Evolutionary conservation across 805 yeast genomes (phyloP).

Genomic region (Pichia exigua): DNA sequence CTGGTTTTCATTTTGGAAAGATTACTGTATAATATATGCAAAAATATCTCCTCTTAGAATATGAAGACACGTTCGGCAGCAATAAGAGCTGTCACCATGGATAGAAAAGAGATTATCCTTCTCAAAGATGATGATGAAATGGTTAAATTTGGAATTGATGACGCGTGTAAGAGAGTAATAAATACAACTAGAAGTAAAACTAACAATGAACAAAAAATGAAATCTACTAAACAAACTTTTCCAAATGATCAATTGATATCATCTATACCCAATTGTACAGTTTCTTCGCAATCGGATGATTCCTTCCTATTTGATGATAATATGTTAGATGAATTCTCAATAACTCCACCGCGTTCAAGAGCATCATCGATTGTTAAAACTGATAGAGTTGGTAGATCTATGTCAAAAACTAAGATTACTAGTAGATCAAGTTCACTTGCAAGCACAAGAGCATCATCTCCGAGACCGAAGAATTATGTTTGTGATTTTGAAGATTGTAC

Average conservation of each 20-base stretch:
- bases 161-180: not conserved
- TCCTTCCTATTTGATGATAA: not conserved
- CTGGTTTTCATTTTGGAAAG: not conserved
- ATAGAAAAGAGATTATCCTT: not conserved
- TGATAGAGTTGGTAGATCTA: not conserved
- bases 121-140: not conserved
- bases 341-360: slow-evolving; percentile 3
- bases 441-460: slow-evolving; percentile 30
- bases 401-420: not conserved
- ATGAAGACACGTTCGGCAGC: not conserved
- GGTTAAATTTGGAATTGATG: not conserved
- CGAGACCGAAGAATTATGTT: slow-evolving; percentile 50
- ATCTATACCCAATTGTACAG: not conserved
- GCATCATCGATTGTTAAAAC: not conserved
- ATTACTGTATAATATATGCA: not conserved
- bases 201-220: not conserved
- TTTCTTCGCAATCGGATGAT: not conserved
- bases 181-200: not conserved
- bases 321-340: not conserved
- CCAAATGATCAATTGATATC: not conserved
- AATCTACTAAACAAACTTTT: not conserved
- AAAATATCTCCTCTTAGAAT: not conserved
- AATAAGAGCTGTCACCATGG: not conserved
- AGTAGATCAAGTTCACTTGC: slow-evolving; percentile 3
- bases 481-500: slow-evolving; percentile 64